A percentile compares a stretch with the other conserved stretches of the same genome.
These are phyloP conservation scores for Papiliotrema nemorosa DNA, from an alignment of 1,284 basidiomycete species.

Conservation along the genomic window DNA sequence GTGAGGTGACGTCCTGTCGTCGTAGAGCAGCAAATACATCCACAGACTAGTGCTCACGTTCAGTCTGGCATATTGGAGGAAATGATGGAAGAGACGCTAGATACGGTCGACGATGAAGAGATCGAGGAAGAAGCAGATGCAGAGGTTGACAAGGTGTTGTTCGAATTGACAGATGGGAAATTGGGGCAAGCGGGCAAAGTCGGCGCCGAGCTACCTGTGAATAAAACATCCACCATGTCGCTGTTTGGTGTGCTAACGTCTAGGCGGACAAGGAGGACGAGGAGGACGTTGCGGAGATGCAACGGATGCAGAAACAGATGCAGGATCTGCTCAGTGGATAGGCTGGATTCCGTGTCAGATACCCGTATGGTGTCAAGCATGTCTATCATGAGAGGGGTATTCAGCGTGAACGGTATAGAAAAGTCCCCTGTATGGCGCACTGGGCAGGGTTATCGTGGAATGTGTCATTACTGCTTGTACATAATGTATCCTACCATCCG, in stretches of 20 bases:
- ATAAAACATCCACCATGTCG: conserved; percentile 37
- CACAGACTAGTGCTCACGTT: conserved; percentile 1
- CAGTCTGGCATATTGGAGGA: conserved; percentile 91
- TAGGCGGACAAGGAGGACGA: conserved; percentile 55
- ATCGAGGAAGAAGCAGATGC: conserved; percentile 94
- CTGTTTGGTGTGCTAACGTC: neutral
- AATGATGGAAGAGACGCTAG: conserved; percentile 82
- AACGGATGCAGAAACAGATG: conserved; percentile 78
- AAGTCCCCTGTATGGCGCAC: too few relatives aligned
- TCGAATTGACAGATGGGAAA: conserved; percentile 93
- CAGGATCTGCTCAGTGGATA: conserved; percentile 75
- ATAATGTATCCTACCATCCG: neutral
- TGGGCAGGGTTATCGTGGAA: neutral
- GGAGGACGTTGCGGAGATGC: conserved; percentile 77
- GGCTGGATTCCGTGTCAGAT: neutral
- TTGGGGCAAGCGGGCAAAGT: conserved; percentile 76
- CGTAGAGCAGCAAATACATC: neutral
- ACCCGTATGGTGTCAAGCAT: neutral
- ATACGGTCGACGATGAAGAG: conserved; percentile 79
- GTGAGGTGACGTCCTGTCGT: conserved; percentile 49
- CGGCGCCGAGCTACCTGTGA: conserved; percentile 71
- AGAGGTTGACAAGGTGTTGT: conserved; percentile 95
- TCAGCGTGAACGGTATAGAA: too few relatives aligned
- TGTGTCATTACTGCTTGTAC: neutral
- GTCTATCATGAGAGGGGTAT: too few relatives aligned